Conservation (phyloP, 768 basidiomycete species). For the Russula sp. region DNA sequence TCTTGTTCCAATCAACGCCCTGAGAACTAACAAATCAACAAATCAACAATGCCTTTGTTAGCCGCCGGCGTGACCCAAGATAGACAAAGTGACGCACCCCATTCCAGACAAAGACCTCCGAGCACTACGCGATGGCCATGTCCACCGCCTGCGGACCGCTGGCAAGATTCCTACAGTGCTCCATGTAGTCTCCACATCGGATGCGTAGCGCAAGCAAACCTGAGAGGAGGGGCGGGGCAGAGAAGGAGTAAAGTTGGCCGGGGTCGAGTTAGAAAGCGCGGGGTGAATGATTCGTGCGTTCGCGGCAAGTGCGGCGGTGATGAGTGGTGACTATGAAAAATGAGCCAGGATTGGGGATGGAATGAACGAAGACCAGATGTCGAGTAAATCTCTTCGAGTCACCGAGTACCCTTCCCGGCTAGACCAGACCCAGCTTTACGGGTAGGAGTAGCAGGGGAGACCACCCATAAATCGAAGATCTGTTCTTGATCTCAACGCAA, state of each 20-base stretch:
- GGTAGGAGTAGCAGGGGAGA: not conserved
- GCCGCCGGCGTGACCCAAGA: not conserved
- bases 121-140: conserved; percentile 42
- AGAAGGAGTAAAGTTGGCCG: not conserved
- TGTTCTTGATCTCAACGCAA: conserved; percentile 38
- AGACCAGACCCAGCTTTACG: not conserved
- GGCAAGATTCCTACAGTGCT: conserved; percentile 39
- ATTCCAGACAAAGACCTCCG: conserved; percentile 34
- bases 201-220: conserved; percentile 45
- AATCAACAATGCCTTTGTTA: too few relatives aligned
- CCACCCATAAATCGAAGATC: conserved; percentile 35
- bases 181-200: conserved; percentile 43
- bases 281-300: conserved; percentile 29
- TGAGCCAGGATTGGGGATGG: conserved; percentile 33
- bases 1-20: not conserved
- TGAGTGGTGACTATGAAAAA: conserved; percentile 37
- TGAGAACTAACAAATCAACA: conserved; percentile 15
- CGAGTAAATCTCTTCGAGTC: conserved; percentile 31
- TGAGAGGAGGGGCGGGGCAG: conserved; percentile 27
- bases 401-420: conserved; percentile 32
- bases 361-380: conserved; percentile 33
- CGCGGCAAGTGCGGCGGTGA: conserved; percentile 30
- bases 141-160: conserved; percentile 30
- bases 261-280: conserved; percentile 5
- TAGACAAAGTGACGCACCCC: conserved; percentile 34